phyloP scores from a whole-genome alignment of 805 yeast species.

The Priceomyces fermenticarens region DNA sequence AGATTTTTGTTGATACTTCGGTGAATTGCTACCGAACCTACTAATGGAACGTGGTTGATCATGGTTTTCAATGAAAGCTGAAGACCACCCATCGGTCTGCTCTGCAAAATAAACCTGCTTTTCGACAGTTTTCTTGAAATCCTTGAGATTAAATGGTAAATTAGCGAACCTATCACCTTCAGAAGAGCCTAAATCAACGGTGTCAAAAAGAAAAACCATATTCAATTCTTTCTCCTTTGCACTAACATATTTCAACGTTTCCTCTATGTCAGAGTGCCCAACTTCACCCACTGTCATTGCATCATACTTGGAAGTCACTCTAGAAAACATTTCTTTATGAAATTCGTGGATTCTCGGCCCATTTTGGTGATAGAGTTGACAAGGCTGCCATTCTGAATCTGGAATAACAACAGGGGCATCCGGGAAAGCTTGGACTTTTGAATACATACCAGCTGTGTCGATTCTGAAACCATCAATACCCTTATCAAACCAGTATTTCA shows the following conservation, averaged over 20 bases:
- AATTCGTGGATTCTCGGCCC: constrained; percentile 61
- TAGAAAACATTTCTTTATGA: constrained; percentile 48
- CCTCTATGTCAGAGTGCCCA: constrained; percentile 42
- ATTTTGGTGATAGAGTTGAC: constrained; percentile 28
- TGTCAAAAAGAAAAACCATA: constrained; percentile 35
- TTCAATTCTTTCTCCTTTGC: constrained; percentile 36
- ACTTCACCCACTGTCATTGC: constrained; percentile 60
- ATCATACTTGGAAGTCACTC: constrained; percentile 44
- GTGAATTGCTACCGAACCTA: constrained; percentile 48
- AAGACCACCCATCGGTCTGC: constrained; percentile 57
- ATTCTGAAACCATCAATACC: constrained; percentile 62
- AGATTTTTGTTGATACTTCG: constrained; percentile 14
- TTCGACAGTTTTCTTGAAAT: constrained; percentile 39
- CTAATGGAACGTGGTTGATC: constrained; percentile 56
- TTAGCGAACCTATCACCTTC: constrained; percentile 33
- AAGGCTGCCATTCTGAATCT: constrained; percentile 39
- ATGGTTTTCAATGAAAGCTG: constrained; percentile 55
- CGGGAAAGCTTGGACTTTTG: constrained; percentile 42
- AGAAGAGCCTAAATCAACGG: constrained; percentile 36
- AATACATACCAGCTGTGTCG: constrained; percentile 53
- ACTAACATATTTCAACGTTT: constrained; percentile 42
- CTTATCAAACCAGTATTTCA: constrained; percentile 52
- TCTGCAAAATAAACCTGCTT: constrained; percentile 37
- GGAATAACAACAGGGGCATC: constrained; percentile 50
- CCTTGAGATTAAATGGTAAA: constrained; percentile 31